phyloP scores from a whole-genome alignment of 177 flowering plant genomes.

The Vitis hybrid region DNA sequence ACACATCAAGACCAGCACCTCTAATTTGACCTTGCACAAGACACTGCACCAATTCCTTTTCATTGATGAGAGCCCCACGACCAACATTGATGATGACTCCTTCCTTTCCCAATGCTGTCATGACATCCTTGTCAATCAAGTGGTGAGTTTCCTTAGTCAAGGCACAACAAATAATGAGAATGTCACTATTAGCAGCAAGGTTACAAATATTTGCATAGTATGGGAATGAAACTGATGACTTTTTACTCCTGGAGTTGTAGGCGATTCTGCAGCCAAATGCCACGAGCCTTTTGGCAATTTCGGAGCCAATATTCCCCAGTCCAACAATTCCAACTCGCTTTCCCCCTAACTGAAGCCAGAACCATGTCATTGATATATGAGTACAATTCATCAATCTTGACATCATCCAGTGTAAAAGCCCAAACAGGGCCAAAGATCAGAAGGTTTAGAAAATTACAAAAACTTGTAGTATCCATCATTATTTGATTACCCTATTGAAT shows the following conservation, averaged over 20 bases:
- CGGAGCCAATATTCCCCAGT: slow-evolving; percentile 53
- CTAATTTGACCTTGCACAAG: slow-evolving; percentile 37
- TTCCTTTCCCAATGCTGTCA: slow-evolving; percentile 36
- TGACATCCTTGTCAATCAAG: slow-evolving; percentile 41
- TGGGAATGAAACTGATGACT: slow-evolving; percentile 32
- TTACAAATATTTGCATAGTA: slow-evolving; percentile 33
- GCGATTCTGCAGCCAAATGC: slow-evolving; percentile 55
- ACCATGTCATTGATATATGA: slow-evolving; percentile 3
- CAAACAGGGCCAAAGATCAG: too few species aligned
- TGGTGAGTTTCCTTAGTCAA: slow-evolving; percentile 40
- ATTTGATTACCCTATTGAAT: too few species aligned
- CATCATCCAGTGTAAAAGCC: not conserved
- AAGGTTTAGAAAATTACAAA: too few species aligned
- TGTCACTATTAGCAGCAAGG: slow-evolving; percentile 48
- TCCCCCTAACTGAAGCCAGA: slow-evolving; percentile 41
- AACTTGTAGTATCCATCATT: too few species aligned
- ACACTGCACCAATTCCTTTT: slow-evolving; percentile 36
- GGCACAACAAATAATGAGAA: slow-evolving; percentile 50
- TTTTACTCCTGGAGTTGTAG: slow-evolving; percentile 50
- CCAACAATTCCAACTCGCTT: slow-evolving; percentile 65
- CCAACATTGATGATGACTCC: slow-evolving; percentile 50
- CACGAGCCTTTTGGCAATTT: slow-evolving; percentile 40
- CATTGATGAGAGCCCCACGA: slow-evolving; percentile 44
- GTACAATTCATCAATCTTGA: not conserved
- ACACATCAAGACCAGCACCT: slow-evolving; percentile 58